phyloP scores from a whole-genome alignment of 805 yeast genomes.

The Ogataea wickerhamii region DNA sequence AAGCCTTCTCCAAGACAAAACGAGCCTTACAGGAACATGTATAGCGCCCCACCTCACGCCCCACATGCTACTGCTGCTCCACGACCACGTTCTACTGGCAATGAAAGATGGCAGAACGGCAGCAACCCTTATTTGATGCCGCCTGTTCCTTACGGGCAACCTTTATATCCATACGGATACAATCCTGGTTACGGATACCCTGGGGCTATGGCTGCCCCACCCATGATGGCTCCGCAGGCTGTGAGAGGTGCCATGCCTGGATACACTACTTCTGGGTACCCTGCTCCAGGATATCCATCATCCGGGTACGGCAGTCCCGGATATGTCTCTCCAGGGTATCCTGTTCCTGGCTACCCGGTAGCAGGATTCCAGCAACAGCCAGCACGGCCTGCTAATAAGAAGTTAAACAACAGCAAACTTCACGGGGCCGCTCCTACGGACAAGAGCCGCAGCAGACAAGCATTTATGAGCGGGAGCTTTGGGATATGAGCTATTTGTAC shows the following conservation, averaged over 20 bases:
- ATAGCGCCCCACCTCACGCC: not conserved
- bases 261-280: not conserved
- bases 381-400: slow-evolving; percentile 44
- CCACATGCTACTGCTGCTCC: too few relatives aligned
- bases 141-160: slow-evolving; percentile 2
- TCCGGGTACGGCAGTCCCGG: too few relatives aligned
- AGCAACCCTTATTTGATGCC: not conserved
- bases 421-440: slow-evolving; percentile 42
- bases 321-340: too few relatives aligned
- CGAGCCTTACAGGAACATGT: slow-evolving; percentile 1
- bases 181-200: slow-evolving; percentile 1
- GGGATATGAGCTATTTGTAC: slow-evolving; percentile 47
- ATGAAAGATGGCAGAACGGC: not conserved
- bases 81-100: not conserved
- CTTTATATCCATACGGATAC: slow-evolving; percentile 4
- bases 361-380: too few relatives aligned
- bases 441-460: slow-evolving; percentile 58
- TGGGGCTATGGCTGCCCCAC: not conserved
- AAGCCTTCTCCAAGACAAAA: not conserved
- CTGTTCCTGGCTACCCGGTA: too few relatives aligned
- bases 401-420: slow-evolving; percentile 44
- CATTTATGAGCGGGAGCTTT: slow-evolving; percentile 62
- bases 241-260: not conserved
- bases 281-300: too few relatives aligned
- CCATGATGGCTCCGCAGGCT: not conserved